Conservation (phyloP, 371 early-diverging fungal genomes). For the Apophysomyces ossiformis region DNA sequence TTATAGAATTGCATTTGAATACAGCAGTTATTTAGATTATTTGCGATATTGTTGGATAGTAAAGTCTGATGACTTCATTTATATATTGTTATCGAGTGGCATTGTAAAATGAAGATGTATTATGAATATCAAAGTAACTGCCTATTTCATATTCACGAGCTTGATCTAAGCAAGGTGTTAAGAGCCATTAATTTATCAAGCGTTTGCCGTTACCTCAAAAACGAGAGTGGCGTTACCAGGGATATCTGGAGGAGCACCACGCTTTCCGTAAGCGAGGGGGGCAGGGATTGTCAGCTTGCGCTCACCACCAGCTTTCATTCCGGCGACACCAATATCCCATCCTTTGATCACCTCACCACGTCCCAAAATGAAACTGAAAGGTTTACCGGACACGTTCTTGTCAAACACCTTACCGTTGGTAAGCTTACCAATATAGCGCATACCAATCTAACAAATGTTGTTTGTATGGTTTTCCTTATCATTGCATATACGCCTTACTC, state of each 20-base stretch:
- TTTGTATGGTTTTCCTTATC: background rate
- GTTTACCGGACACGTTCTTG: conserved; percentile 87
- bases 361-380: conserved; percentile 89
- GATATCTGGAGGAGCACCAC: conserved; percentile 88
- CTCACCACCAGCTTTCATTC: conserved; percentile 92
- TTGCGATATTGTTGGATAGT: too few relatives aligned
- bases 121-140: too few relatives aligned
- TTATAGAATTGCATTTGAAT: too few relatives aligned
- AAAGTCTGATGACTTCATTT: too few relatives aligned
- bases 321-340: conserved; percentile 89
- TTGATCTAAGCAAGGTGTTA: conserved; percentile 21
- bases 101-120: too few relatives aligned
- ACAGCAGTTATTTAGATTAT: too few relatives aligned
- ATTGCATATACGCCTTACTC: conserved; percentile 40
- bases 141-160: conserved; percentile 31
- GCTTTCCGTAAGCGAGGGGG: conserved; percentile 83
- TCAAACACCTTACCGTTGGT: conserved; percentile 95
- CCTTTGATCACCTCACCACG: conserved; percentile 95
- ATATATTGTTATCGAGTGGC: too few relatives aligned
- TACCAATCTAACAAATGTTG: conserved; percentile 49
- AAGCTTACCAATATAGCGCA: conserved; percentile 93
- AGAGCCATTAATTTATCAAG: background rate
- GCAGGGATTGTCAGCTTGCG: conserved; percentile 91
- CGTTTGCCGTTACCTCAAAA: conserved; percentile 75
- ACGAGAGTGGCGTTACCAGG: conserved; percentile 84